Base-by-base conservation (phyloP, 116 monocot species). In the Iris pallida region DNA sequence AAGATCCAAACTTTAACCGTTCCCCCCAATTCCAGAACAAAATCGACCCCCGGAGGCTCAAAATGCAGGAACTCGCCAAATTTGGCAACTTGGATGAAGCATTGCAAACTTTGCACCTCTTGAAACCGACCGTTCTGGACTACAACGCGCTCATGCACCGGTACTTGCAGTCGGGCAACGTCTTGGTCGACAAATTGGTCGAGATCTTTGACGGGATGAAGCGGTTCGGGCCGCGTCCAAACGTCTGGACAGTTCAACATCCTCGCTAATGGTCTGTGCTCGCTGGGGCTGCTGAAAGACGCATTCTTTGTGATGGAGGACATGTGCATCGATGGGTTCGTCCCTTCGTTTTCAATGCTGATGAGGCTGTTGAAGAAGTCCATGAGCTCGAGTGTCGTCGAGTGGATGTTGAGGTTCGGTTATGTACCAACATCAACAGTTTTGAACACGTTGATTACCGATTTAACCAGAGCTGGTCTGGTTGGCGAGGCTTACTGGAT, bases 191-290 rank as follows among this genome's bases (percentile, higher is more conserved):
- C 5, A 43, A 66, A 0, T 19, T 83, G 41, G 57, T 15, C 11
- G 43, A 44, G 4, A 40, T 82, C 11, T 76, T 73, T 64, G 45
- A 45, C 1, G 47, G 8, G 44, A 70, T 89, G 80, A 70, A 73
- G 57, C 73, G 54, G 59, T 78, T 56, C 41, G 82, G 85, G 14
- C 78, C 73, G 5, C 49, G 5, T 16, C 74, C 82, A 19, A 86
- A 85, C 61, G 75, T 61, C n/a, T 71, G 73, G 78, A 83, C 90
- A 4, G n/a, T 90, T 75, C 73, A 80, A 78, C 12, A 80, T 70
- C 18, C 59, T 82, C 14, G 78, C 57, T 40, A 78, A 82, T 72
- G 82, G 89, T 19, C 53, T 80, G 48, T 74, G 66, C 45, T 20
- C 41, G 0, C 41, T 80, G 14, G 85, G 80, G 12, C 53, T 62